Conservation (phyloP, 1,139 yeast species). For the Pneumocystis sp. region DNA sequence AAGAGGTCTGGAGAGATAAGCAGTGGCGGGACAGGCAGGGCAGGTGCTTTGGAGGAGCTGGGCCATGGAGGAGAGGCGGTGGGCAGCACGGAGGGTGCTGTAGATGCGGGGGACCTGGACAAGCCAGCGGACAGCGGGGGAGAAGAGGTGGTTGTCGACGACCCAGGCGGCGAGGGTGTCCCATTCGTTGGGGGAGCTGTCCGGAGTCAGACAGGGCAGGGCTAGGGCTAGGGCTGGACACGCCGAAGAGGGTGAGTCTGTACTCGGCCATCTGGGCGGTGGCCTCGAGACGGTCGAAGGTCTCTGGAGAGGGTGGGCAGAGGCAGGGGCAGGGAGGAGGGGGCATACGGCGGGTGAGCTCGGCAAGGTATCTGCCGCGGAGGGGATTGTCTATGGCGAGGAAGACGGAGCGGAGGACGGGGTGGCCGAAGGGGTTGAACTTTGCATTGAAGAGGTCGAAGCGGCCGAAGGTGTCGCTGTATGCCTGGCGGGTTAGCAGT, state of each 20-base stretch:
- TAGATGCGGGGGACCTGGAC: slow-evolving; percentile 89
- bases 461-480: slow-evolving; percentile 93
- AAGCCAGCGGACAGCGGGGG: slow-evolving; percentile 94
- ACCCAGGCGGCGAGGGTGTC: slow-evolving; percentile 91
- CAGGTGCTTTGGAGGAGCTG: slow-evolving; percentile 71
- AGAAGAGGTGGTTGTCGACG: slow-evolving; percentile 74
- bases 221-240: slow-evolving; percentile 31
- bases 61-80: slow-evolving; percentile 78
- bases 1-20: slow-evolving; percentile 21
- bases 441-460: no score
- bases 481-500: slow-evolving; percentile 31
- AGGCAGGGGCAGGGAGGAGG: neutral
- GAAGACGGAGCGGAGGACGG: slow-evolving; percentile 86
- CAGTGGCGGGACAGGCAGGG: slow-evolving; percentile 88
- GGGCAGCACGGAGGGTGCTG: slow-evolving; percentile 69
- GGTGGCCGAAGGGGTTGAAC: no score
- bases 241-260: slow-evolving; percentile 85
- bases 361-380: slow-evolving; percentile 78
- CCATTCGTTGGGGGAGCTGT: slow-evolving; percentile 48
- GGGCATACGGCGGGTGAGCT: slow-evolving; percentile 38
- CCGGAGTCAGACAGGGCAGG: neutral
- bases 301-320: slow-evolving; percentile 38
- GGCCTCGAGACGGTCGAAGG: slow-evolving; percentile 76
- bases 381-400: slow-evolving; percentile 89
- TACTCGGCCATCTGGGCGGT: slow-evolving; percentile 96